Base-by-base conservation (phyloP, 2,329 filamentous ascomycete species). In the Pseudonectria foliicola region DNA sequence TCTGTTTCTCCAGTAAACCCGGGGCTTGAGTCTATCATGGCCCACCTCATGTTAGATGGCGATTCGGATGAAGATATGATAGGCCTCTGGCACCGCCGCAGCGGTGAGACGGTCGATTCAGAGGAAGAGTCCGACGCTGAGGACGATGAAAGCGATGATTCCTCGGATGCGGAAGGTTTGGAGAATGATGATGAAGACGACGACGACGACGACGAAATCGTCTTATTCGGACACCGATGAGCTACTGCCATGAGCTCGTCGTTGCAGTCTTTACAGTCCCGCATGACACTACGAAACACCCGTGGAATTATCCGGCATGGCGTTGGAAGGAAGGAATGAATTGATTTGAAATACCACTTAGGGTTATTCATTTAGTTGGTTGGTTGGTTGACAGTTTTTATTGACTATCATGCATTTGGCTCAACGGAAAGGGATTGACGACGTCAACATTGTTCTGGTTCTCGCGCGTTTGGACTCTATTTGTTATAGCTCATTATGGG, bases 41-140 rank as follows among this genome's bases (percentile, higher is more conserved):
- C 50, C 12, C 45, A 53, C 18, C 38, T 52, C 1, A 38, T 54
- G n/a, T 51, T 52, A 7, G 56, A 66, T 10, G 61, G 62, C 7
- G 71, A 75, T 12, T 71, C 70, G 1, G 69, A 73, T 13, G 67
- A 69, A 7, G 75, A 77, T 36, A 70, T 80, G 38, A 50, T 80
- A 21, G 69, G 71, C 21, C 69, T 81, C 32, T 80, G 76, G 73
- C 67, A 53, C 29, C 63, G 57, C 8, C 59, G 63, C 10, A 64
- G 64, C 6, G 64, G 66, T 2, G 60, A 62, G 67, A 69, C 3
- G 69, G 73, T 13, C 64, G 62, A n/a, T 64, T 63, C 4, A 62
- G 56, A 7, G 67, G 69, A 69, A 13, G 70, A 71, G 2, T 60
- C 62, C 13, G 66, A 66, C 14, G 64, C 68, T 4, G 68, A 69